A percentile compares a stretch with the other conserved stretches of the same genome.
Evolutionary conservation across 169 alveolate genomes (phyloP).

Genomic region (Perkinsus marinus): DNA sequence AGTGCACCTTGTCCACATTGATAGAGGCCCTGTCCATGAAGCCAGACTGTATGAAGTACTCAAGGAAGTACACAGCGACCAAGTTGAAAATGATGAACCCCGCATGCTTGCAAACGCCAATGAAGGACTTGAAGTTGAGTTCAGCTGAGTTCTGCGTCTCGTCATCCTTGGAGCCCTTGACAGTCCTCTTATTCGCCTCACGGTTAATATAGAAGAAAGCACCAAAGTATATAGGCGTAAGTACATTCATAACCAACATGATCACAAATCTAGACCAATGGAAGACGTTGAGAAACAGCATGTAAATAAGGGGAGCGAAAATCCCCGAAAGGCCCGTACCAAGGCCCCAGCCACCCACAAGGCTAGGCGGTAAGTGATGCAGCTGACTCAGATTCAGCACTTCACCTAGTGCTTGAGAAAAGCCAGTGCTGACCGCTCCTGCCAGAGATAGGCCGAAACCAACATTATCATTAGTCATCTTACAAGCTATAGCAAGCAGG

Average conservation of each 20-base stretch:
- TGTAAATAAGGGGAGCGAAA: background rate
- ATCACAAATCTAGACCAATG: background rate
- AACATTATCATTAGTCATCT: background rate
- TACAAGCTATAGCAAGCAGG: background rate
- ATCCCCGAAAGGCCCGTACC: conserved; percentile 1
- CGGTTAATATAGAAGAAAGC: background rate
- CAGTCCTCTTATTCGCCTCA: background rate
- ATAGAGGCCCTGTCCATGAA: background rate
- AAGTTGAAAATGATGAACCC: background rate
- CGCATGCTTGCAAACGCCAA: background rate
- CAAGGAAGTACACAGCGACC: background rate
- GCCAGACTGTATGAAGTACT: background rate
- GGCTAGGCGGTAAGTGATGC: background rate
- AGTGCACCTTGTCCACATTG: background rate
- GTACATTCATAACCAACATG: background rate
- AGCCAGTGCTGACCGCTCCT: background rate
- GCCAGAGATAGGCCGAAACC: background rate
- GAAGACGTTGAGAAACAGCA: background rate
- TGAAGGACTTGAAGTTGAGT: background rate
- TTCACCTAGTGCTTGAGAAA: background rate
- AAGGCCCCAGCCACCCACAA: background rate
- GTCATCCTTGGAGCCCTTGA: background rate
- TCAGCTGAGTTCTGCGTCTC: background rate
- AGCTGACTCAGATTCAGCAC: background rate
- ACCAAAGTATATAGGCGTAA: background rate